phyloP scores from a whole-genome alignment of 2,329 filamentous ascomycete species.

The Diaporthe eres region DNA sequence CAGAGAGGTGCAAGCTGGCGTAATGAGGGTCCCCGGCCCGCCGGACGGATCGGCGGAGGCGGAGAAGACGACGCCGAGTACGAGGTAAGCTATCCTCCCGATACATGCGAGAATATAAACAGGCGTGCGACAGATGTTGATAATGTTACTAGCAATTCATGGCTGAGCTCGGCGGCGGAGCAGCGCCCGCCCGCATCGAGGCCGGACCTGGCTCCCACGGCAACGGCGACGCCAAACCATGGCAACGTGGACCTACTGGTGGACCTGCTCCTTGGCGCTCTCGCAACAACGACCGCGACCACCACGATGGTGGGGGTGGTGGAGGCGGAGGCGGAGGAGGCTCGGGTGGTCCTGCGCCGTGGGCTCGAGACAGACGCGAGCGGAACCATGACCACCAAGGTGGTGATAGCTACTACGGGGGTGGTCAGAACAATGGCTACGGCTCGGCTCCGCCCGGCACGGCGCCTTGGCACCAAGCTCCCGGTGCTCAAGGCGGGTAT shows the following conservation, averaged over 20 bases:
- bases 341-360: constrained; percentile 68
- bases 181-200: constrained; percentile 85
- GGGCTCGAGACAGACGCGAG: constrained; percentile 70
- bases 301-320: constrained; percentile 52
- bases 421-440: constrained; percentile 56
- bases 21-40: constrained; percentile 76
- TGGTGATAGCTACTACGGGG: constrained; percentile 60
- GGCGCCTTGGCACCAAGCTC: constrained; percentile 74
- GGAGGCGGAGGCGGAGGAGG: constrained; percentile 56
- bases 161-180: constrained; percentile 88
- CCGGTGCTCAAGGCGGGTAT: constrained; percentile 56
- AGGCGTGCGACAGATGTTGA: constrained; percentile 56
- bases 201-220: constrained; percentile 78
- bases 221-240: constrained; percentile 79
- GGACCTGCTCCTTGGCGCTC: constrained; percentile 85
- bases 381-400: constrained; percentile 62
- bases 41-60: constrained; percentile 79
- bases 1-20: constrained; percentile 94
- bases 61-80: constrained; percentile 89
- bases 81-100: constrained; percentile 75
- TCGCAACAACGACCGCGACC: constrained; percentile 67
- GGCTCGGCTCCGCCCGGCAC: constrained; percentile 52
- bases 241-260: constrained; percentile 88
- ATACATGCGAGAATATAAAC: neutral
- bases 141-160: constrained; percentile 81